A percentile compares a stretch with the other conserved stretches of the same genome.
Conservation (phyloP, 441 rosid species). For the Mallotus repandus region DNA sequence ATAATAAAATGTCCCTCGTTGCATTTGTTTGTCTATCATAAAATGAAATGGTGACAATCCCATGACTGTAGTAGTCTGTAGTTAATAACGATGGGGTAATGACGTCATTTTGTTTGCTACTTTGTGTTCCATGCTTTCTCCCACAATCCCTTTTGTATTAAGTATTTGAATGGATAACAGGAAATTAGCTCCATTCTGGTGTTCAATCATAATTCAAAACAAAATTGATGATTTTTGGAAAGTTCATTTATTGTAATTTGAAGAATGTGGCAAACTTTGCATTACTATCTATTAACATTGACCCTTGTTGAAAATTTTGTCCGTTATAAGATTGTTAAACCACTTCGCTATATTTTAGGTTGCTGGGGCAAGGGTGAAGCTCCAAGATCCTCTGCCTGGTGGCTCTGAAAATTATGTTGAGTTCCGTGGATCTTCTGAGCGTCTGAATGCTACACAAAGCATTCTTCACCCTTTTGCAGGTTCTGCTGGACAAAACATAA, state of each 20-base stretch:
- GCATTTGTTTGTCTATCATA: background rate
- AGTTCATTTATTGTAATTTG: background rate
- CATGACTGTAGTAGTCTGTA: background rate
- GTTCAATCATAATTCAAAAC: background rate
- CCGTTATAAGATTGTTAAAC: slow-evolving; percentile 8
- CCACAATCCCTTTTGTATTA: background rate
- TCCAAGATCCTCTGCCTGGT: slow-evolving; percentile 33
- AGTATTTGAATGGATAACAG: background rate
- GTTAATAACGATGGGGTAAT: background rate
- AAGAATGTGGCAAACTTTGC: background rate
- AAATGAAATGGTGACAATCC: background rate
- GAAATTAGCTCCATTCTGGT: background rate
- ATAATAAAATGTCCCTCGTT: background rate
- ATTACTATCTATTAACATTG: background rate
- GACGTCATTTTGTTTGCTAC: background rate
- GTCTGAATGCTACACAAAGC: slow-evolving; percentile 25
- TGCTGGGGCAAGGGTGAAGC: slow-evolving; percentile 34
- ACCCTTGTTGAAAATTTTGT: background rate
- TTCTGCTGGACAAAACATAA: slow-evolving; percentile 35
- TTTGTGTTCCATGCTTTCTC: background rate
- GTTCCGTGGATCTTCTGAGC: slow-evolving; percentile 31
- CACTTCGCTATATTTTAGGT: slow-evolving; percentile 28
- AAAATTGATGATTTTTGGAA: slow-evolving; percentile 2
- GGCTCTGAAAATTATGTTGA: slow-evolving; percentile 28
- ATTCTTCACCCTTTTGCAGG: slow-evolving; percentile 26